Evolutionary conservation across 495 filamentous ascomycete genomes (phyloP), one percentile per base, ranked within the genome.

Genomic region (Podospora didyma): DNA sequence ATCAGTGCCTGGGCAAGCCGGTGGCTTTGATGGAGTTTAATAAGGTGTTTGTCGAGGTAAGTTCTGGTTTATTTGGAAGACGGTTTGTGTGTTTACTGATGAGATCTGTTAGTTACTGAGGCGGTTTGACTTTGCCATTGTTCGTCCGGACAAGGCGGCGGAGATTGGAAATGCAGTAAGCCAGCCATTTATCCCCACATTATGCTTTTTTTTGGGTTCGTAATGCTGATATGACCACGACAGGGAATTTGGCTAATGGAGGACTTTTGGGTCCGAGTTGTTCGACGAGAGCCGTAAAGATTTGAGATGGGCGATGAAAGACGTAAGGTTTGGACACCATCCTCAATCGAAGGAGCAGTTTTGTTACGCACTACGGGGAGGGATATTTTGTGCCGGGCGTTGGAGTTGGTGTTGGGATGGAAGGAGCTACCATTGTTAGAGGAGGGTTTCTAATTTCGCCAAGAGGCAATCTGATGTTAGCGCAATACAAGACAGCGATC

Each of bases 11-110:
- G 24, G 78, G 78, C 22, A 75, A 79, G 65, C 58, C 55, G 7
- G 59, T 80, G 31, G 75, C 75, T 1, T 63, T 67, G 23, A 17
- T 79, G 50, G 75, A 84, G 65, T 60, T 84, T 57, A 79, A 80
- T 50, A 87, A 86, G 70, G 61, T 76, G 2, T 70, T 84, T 49
- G 74, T 83, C 31, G 79, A 85, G 78, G 78, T 82, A 51, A n/a
- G 70, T 64, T 37, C 44, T 21, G 19, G 19, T 22, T 4, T 21
- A 12, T 23, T 3, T 49, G 1, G 3, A 1, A n/a, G n/a, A 24
- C 23, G 6, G 21, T 22, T 47, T 3, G 6, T 23, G 7, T 16
- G 23, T 14, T 16, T 49, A 31, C 26, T 24, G 19, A 22, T 14
- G 17, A 21, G 9, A 3, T 47, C n/a, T 23, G 7, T 49, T 3